A percentile compares a stretch with the other conserved stretches of the same genome.
Evolutionary conservation across 345 rosid genomes (phyloP).

Genomic region (Eucalyptus pauciflora): DNA sequence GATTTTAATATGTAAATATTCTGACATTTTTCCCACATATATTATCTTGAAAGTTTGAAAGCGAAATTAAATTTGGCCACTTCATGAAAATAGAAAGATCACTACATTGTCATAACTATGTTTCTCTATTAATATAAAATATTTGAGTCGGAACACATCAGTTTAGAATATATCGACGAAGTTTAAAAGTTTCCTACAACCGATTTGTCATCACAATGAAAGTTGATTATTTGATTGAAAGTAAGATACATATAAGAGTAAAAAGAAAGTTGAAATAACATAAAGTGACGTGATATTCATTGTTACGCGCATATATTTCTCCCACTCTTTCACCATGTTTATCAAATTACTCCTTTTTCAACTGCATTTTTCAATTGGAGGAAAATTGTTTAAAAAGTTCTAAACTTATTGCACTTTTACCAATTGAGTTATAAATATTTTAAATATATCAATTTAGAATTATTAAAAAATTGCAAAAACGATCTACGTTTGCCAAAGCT

Average conservation of each 20-base stretch:
- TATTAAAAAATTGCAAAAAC: too few species aligned
- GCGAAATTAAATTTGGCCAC: background rate
- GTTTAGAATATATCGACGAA: background rate
- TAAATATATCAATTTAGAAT: too few species aligned
- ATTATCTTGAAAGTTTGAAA: background rate
- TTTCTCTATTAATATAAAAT: background rate
- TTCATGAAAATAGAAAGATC: background rate
- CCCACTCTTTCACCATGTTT: background rate
- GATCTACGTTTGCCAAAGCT: too few species aligned
- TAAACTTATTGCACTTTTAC: too few species aligned
- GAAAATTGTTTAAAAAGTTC: too few species aligned
- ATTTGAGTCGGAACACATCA: background rate
- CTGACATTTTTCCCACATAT: background rate
- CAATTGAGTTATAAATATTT: too few species aligned
- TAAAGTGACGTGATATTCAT: background rate
- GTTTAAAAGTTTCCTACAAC: background rate
- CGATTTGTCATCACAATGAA: background rate
- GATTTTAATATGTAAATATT: background rate
- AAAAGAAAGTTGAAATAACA: background rate
- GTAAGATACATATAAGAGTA: background rate
- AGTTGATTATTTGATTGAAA: background rate
- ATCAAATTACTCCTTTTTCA: background rate
- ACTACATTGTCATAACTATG: background rate
- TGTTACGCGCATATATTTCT: background rate
- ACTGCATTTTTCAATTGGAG: background rate